Evolutionary conservation across 192 early-diverging fungal genomes (phyloP).

Genomic region (Glomus cerebriforme): DNA sequence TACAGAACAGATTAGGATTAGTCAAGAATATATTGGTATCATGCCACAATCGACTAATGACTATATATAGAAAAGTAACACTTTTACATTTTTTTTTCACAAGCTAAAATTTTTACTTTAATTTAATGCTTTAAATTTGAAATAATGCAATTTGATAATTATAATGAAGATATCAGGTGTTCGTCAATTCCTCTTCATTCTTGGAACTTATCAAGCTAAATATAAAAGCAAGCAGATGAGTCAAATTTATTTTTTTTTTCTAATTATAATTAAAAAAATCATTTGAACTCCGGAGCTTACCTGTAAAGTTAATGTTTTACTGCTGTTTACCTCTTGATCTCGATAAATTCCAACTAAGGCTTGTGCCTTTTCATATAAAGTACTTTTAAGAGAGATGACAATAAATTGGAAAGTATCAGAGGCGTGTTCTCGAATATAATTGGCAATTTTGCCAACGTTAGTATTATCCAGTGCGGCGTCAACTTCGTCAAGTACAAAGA

Average conservation of each 20-base stretch:
- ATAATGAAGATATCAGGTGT: background rate
- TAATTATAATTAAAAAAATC: background rate
- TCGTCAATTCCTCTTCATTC: background rate
- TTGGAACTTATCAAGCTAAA: conserved; percentile 8
- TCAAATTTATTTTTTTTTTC: background rate
- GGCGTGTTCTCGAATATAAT: conserved; percentile 83
- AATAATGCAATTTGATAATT: background rate
- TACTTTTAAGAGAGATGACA: conserved; percentile 95
- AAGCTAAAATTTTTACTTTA: too few relatives aligned
- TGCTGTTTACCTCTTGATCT: conserved; percentile 83
- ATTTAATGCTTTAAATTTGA: too few relatives aligned
- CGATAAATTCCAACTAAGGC: conserved; percentile 96
- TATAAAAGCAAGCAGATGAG: background rate
- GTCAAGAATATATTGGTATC: too few relatives aligned
- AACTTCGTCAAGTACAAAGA: conserved; percentile 99
- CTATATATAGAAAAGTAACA: too few relatives aligned
- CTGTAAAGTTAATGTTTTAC: conserved; percentile 78
- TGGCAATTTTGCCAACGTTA: conserved; percentile 91
- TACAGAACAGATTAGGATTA: too few relatives aligned
- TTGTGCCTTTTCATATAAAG: conserved; percentile 90
- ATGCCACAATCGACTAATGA: too few relatives aligned
- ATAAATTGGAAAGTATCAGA: conserved; percentile 86
- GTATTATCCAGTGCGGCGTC: conserved; percentile 98
- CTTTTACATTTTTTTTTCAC: too few relatives aligned
- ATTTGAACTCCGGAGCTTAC: conserved; percentile 26